A percentile compares a stretch with the other conserved stretches of the same genome.
Conservation (phyloP, 2,329 filamentous ascomycete genomes). For the Teratosphaeria destructans region DNA sequence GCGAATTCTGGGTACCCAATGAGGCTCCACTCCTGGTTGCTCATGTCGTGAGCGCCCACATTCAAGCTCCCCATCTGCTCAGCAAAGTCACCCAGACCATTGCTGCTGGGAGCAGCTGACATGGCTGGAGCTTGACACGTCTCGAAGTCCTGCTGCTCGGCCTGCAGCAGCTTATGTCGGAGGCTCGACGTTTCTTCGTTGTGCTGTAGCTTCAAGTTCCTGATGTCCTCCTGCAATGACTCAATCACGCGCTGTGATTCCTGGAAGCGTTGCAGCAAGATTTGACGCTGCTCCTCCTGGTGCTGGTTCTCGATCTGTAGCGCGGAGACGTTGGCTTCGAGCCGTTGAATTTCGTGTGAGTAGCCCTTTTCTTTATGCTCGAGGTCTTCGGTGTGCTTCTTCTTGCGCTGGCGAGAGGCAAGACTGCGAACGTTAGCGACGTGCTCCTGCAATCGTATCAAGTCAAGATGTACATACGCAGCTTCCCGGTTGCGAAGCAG, state of each 20-base stretch:
- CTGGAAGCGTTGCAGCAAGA: conserved; percentile 60
- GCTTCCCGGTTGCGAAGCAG: conserved; percentile 90
- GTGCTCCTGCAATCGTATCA: background rate
- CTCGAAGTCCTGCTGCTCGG: conserved; percentile 43
- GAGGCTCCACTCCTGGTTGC: conserved; percentile 62
- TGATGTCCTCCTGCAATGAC: conserved; percentile 71
- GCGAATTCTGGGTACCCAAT: conserved; percentile 50
- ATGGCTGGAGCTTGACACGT: conserved; percentile 34
- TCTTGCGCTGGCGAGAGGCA: conserved; percentile 94
- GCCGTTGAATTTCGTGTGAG: conserved; percentile 60
- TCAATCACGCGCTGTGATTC: conserved; percentile 67
- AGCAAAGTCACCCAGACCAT: conserved; percentile 60
- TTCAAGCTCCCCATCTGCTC: conserved; percentile 73
- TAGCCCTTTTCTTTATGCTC: conserved; percentile 95
- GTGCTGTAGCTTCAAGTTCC: conserved; percentile 79
- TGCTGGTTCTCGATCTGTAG: conserved; percentile 46
- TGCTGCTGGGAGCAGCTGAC: conserved; percentile 45
- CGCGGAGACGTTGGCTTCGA: conserved; percentile 67
- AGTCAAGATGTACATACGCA: conserved; percentile 51
- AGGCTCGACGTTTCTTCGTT: conserved; percentile 85
- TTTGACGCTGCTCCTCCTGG: conserved; percentile 20
- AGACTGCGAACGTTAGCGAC: conserved; percentile 35
- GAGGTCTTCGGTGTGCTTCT: conserved; percentile 91
- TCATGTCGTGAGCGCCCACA: conserved; percentile 64
- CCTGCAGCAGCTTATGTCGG: conserved; percentile 80